Conservation (phyloP, 2,329 filamentous ascomycete species). For the Alternaria tenuissima region DNA sequence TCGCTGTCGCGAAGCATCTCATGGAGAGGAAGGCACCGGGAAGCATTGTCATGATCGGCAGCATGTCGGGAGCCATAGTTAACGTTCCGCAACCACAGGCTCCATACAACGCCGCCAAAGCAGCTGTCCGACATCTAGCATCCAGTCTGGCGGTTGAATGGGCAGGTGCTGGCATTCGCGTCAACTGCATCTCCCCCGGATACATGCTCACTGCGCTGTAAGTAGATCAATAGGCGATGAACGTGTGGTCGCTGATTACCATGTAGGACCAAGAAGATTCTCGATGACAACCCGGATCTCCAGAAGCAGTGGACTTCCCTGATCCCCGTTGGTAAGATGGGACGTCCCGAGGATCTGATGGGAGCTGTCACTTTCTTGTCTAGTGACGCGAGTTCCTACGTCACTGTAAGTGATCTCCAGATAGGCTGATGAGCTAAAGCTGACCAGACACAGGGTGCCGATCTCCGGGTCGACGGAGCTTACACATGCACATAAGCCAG, state of each 20-base stretch:
- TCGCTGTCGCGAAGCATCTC: slow-evolving; percentile 83
- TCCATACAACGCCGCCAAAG: slow-evolving; percentile 93
- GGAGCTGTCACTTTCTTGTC: slow-evolving; percentile 88
- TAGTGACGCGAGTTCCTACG: slow-evolving; percentile 70
- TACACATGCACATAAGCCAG: slow-evolving; percentile 74
- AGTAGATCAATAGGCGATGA: slow-evolving; percentile 50
- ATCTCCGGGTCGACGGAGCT: slow-evolving; percentile 85
- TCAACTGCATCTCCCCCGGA: slow-evolving; percentile 94
- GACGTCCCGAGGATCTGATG: slow-evolving; percentile 89
- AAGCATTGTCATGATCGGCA: slow-evolving; percentile 93
- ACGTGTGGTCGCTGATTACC: slow-evolving; percentile 20
- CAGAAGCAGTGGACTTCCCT: slow-evolving; percentile 90
- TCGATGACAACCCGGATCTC: slow-evolving; percentile 90
- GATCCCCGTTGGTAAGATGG: slow-evolving; percentile 95
- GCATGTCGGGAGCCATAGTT: slow-evolving; percentile 93
- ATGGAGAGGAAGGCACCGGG: slow-evolving; percentile 81
- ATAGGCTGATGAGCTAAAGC: slow-evolving; percentile 28
- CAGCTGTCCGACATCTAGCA: slow-evolving; percentile 87
- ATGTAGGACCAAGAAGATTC: slow-evolving; percentile 87
- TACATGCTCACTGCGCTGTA: slow-evolving; percentile 96
- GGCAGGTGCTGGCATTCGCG: slow-evolving; percentile 85
- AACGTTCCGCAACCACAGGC: slow-evolving; percentile 95
- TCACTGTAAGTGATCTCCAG: slow-evolving; percentile 37
- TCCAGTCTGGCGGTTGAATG: slow-evolving; percentile 92
- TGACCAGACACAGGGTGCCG: slow-evolving; percentile 63